These are phyloP conservation scores for Reutealis trisperma DNA, from an alignment of 345 rosid species.

Conservation along the genomic window DNA sequence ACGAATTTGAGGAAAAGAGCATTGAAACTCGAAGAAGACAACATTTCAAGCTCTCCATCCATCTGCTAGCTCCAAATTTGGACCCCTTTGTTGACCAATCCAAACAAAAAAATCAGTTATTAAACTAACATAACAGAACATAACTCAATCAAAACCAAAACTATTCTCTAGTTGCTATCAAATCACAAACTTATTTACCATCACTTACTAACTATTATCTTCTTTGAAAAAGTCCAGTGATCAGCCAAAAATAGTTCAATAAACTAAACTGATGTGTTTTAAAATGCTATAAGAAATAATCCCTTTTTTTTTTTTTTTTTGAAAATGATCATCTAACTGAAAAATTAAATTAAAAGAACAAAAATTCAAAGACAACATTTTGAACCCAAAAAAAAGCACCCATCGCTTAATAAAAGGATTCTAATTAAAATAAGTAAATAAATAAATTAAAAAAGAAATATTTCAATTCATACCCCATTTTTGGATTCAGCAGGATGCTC, in stretches of 20 bases:
- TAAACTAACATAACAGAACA: too few species aligned
- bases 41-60: constrained; percentile 40
- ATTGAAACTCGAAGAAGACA: constrained; percentile 38
- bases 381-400: not conserved
- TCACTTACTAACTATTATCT: not conserved
- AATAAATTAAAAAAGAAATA: not conserved
- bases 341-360: not conserved
- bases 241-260: not conserved
- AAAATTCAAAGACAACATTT: not conserved
- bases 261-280: not conserved
- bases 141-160: too few species aligned
- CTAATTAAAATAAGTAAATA: not conserved
- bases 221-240: not conserved
- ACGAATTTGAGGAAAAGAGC: constrained; percentile 49
- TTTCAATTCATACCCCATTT: constrained; percentile 55
- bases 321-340: not conserved
- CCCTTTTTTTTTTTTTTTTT: too few species aligned
- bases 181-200: not conserved
- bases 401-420: not conserved
- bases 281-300: too few species aligned
- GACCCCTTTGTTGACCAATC: constrained; percentile 34
- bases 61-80: constrained; percentile 36
- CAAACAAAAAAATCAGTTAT: constrained; percentile 4
- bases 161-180: too few species aligned
- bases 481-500: constrained; percentile 85